A percentile compares a stretch with the other conserved stretches of the same genome.
These are phyloP conservation scores for Fraxinus sp. DNA, from an alignment of 305 asterid species.

Conservation along the genomic window DNA sequence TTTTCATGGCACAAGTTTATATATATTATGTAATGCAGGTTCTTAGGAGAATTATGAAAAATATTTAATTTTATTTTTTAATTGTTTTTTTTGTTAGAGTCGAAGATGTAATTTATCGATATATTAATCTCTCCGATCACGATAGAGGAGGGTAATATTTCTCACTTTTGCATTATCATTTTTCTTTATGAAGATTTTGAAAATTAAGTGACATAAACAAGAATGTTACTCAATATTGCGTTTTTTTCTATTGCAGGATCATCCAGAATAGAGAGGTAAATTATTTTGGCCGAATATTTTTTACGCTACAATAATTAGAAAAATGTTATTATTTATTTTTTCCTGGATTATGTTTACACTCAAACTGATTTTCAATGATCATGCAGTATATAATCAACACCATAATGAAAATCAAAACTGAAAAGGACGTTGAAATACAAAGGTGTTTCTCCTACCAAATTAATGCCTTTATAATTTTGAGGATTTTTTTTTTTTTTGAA, in stretches of 20 bases:
- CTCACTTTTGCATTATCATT: background rate
- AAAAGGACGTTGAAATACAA: constrained; percentile 55
- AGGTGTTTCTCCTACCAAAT: constrained; percentile 31
- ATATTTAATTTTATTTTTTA: background rate
- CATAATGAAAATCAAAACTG: constrained; percentile 48
- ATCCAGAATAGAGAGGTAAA: constrained; percentile 55
- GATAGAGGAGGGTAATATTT: constrained; percentile 61
- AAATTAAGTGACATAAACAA: background rate
- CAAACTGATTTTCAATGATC: background rate
- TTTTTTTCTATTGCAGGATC: constrained; percentile 34
- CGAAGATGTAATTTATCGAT: constrained; percentile 66
- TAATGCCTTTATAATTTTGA: background rate
- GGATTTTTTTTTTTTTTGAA: background rate
- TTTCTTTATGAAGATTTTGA: background rate
- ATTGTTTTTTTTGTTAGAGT: constrained; percentile 32
- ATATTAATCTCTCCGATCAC: constrained; percentile 58
- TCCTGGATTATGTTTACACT: background rate
- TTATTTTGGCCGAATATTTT: background rate
- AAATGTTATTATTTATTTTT: background rate
- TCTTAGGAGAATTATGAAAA: background rate
- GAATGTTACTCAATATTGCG: background rate
- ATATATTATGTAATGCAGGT: background rate
- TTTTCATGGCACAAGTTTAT: background rate
- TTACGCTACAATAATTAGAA: background rate
- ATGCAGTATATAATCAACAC: constrained; percentile 62